phyloP scores from a whole-genome alignment of 768 basidiomycete genomes.

The Floccularia luteovirens region DNA sequence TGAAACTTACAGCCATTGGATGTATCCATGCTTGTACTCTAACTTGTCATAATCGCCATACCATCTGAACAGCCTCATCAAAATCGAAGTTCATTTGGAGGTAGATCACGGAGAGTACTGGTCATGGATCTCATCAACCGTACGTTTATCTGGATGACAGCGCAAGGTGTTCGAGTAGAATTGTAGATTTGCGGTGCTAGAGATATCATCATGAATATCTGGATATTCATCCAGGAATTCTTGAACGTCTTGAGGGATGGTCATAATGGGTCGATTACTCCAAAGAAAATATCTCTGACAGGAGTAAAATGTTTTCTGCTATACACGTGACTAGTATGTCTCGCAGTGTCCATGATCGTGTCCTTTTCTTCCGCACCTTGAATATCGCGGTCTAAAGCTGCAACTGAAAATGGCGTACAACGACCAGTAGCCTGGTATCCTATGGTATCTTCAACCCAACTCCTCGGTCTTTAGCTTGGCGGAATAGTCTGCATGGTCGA shows the following conservation, averaged over 20 bases:
- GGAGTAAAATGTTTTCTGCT: no score
- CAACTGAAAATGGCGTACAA: no score
- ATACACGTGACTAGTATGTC: no score
- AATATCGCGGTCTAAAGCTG: no score
- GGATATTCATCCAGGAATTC: slow-evolving; percentile 54
- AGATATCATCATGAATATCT: slow-evolving; percentile 26
- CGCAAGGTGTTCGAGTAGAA: slow-evolving; percentile 54
- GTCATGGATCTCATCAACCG: slow-evolving; percentile 57
- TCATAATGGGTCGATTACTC: slow-evolving; percentile 19
- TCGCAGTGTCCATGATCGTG: no score
- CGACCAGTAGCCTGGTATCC: no score
- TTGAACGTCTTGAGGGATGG: slow-evolving; percentile 47
- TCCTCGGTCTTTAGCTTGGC: no score
- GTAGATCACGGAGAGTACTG: slow-evolving; percentile 26
- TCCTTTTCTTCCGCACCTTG: no score
- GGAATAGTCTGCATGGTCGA: no score
- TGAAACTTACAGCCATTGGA: slow-evolving; percentile 68
- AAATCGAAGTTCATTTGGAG: background rate
- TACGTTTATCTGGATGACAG: slow-evolving; percentile 53
- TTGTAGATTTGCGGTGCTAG: slow-evolving; percentile 37
- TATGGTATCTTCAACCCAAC: no score
- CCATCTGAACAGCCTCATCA: slow-evolving; percentile 39
- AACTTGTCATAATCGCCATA: slow-evolving; percentile 51
- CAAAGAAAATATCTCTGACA: no score
- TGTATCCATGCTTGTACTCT: slow-evolving; percentile 65